Evolutionary conservation across 2,329 filamentous ascomycete species (phyloP).

Genomic region (Fusarium clavum): DNA sequence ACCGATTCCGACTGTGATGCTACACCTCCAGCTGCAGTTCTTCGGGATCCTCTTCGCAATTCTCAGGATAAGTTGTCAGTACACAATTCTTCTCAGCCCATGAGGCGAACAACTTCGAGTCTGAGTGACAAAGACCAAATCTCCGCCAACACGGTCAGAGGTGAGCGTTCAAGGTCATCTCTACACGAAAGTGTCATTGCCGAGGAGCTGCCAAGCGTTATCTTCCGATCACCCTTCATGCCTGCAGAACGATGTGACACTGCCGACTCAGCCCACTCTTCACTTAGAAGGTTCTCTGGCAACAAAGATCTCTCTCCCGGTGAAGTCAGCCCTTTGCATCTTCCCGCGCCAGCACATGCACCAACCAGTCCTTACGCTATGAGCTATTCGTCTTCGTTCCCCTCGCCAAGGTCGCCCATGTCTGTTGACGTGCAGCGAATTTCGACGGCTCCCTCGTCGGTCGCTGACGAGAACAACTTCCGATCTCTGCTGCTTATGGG

Average conservation of each 20-base stretch:
- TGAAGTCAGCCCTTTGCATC: slow-evolving; percentile 60
- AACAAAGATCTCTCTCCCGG: slow-evolving; percentile 62
- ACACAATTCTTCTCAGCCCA: slow-evolving; percentile 40
- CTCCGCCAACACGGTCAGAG: slow-evolving; percentile 52
- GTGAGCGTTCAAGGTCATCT: slow-evolving; percentile 62
- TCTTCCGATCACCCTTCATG: slow-evolving; percentile 54
- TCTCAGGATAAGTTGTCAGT: slow-evolving; percentile 39
- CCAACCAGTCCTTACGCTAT: slow-evolving; percentile 75
- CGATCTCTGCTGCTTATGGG: slow-evolving; percentile 75
- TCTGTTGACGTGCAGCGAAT: slow-evolving; percentile 78
- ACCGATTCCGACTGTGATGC: slow-evolving; percentile 60
- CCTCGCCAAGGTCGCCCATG: slow-evolving; percentile 76
- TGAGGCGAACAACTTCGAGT: slow-evolving; percentile 60
- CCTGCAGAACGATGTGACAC: slow-evolving; percentile 51
- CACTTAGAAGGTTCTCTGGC: slow-evolving; percentile 56
- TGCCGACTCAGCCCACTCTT: slow-evolving; percentile 58
- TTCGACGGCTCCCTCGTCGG: slow-evolving; percentile 80
- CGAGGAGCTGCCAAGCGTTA: slow-evolving; percentile 59
- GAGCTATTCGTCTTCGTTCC: slow-evolving; percentile 72
- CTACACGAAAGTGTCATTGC: slow-evolving; percentile 64
- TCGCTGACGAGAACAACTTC: slow-evolving; percentile 77
- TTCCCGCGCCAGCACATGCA: slow-evolving; percentile 58
- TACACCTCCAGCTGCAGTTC: slow-evolving; percentile 49
- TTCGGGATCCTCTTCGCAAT: slow-evolving; percentile 42
- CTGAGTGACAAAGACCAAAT: slow-evolving; percentile 55